Evolutionary conservation across 1,284 basidiomycete species (phyloP).

Genomic region (Jaminaea rosea): DNA sequence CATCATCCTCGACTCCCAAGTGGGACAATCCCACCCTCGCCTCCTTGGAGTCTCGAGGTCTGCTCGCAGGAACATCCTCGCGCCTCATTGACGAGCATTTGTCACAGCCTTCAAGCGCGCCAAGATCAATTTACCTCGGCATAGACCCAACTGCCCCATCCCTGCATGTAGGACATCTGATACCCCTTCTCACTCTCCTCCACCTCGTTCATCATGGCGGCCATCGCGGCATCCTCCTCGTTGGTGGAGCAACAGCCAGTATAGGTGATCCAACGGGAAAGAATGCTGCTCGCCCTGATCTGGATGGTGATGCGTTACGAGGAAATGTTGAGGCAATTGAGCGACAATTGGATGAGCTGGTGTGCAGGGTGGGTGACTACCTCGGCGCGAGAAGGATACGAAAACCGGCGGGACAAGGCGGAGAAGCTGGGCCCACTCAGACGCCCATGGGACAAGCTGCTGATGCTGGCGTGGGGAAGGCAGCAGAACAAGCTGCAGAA

Average conservation of each 20-base stretch:
- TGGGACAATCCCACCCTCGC: no score
- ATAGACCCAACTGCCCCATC: constrained; percentile 84
- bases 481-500: neutral
- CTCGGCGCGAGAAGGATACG: constrained; percentile 43
- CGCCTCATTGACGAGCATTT: no score
- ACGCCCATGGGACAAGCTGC: neutral
- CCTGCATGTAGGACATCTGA: constrained; percentile 84
- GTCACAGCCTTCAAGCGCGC: no score
- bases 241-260: constrained; percentile 70
- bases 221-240: constrained; percentile 71
- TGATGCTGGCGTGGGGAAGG: neutral
- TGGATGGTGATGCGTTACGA: constrained; percentile 57
- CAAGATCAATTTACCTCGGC: constrained; percentile 68
- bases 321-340: constrained; percentile 64
- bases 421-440: no score
- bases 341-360: constrained; percentile 63
- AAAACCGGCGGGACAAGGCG: no score
- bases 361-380: constrained; percentile 58
- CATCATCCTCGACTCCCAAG: no score
- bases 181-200: constrained; percentile 74
- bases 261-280: constrained; percentile 94
- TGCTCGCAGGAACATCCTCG: no score
- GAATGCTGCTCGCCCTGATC: constrained; percentile 67
- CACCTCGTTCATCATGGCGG: constrained; percentile 79
- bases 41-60: no score